These are phyloP conservation scores for Boletus rubroflammeus DNA, from an alignment of 768 basidiomycete genomes.

Conservation along the genomic window DNA sequence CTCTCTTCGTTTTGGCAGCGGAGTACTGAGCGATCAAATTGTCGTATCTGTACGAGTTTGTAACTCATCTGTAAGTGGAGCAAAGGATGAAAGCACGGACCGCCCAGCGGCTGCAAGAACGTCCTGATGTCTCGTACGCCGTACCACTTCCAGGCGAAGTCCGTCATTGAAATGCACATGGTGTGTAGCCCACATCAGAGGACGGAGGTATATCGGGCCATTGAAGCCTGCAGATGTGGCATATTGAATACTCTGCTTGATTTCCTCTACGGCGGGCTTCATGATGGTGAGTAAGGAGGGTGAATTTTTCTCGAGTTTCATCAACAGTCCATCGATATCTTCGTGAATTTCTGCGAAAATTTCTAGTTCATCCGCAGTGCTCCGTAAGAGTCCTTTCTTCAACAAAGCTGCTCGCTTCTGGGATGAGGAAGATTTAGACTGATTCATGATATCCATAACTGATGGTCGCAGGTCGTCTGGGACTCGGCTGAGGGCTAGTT, in stretches of 20 bases:
- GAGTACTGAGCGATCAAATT: conserved; percentile 60
- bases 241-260: conserved; percentile 59
- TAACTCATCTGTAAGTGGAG: not conserved
- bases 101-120: conserved; percentile 80
- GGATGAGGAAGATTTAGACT: conserved; percentile 58
- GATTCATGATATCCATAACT: conserved; percentile 62
- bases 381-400: conserved; percentile 66
- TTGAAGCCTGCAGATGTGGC: conserved; percentile 60
- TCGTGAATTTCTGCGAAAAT: conserved; percentile 61
- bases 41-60: conserved; percentile 55
- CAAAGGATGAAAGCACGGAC: conserved; percentile 35
- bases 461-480: conserved; percentile 52
- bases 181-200: conserved; percentile 69
- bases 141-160: conserved; percentile 69
- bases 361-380: conserved; percentile 72
- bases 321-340: conserved; percentile 54
- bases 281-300: conserved; percentile 49
- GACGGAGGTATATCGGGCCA: conserved; percentile 62
- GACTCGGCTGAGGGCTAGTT: conserved; percentile 58
- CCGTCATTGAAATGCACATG: conserved; percentile 68
- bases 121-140: conserved; percentile 61
- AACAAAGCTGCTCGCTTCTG: conserved; percentile 69
- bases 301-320: conserved; percentile 57
- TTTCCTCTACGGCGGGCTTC: conserved; percentile 51
- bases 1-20: conserved; percentile 49